Percentiles rank a stretch among this genome's conserved stretches.
These are phyloP conservation scores for Thraustotheca clavata DNA, from an alignment of 352 stramenopile genomes.

Conservation along the genomic window DNA sequence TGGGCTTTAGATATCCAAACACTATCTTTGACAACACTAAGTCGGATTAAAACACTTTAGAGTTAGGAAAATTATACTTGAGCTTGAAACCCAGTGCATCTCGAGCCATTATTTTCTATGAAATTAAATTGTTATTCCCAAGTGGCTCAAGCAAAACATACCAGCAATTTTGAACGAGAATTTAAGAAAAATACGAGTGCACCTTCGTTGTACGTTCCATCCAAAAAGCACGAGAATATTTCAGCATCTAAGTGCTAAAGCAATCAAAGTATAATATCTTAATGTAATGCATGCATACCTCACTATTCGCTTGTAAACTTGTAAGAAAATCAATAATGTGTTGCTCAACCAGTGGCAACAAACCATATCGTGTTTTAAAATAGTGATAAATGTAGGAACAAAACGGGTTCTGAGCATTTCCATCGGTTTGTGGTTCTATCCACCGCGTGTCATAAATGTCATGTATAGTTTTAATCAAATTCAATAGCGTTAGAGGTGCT, in stretches of 20 bases:
- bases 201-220: slow-evolving; percentile 36
- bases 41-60: not conserved
- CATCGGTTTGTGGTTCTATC: slow-evolving; percentile 25
- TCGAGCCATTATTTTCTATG: slow-evolving; percentile 19
- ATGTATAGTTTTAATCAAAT: slow-evolving; percentile 31
- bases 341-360: slow-evolving; percentile 50
- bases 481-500: not conserved
- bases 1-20: slow-evolving; percentile 47
- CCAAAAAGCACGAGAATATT: slow-evolving; percentile 51
- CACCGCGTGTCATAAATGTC: slow-evolving; percentile 61
- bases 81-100: slow-evolving; percentile 23
- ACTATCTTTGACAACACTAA: slow-evolving; percentile 17
- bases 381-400: slow-evolving; percentile 41
- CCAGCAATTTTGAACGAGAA: slow-evolving; percentile 34
- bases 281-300: slow-evolving; percentile 1
- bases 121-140: slow-evolving; percentile 25
- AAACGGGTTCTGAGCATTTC: slow-evolving; percentile 25
- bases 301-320: slow-evolving; percentile 27
- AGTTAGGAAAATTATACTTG: slow-evolving; percentile 7
- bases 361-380: slow-evolving; percentile 56
- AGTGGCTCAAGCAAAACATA: slow-evolving; percentile 22
- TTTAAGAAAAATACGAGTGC: slow-evolving; percentile 49
- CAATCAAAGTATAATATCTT: not conserved
- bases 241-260: slow-evolving; percentile 40
- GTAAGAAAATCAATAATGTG: slow-evolving; percentile 50